These are phyloP conservation scores for Eimeria maxima DNA, from an alignment of 169 alveolate species.

Conservation along the genomic window DNA sequence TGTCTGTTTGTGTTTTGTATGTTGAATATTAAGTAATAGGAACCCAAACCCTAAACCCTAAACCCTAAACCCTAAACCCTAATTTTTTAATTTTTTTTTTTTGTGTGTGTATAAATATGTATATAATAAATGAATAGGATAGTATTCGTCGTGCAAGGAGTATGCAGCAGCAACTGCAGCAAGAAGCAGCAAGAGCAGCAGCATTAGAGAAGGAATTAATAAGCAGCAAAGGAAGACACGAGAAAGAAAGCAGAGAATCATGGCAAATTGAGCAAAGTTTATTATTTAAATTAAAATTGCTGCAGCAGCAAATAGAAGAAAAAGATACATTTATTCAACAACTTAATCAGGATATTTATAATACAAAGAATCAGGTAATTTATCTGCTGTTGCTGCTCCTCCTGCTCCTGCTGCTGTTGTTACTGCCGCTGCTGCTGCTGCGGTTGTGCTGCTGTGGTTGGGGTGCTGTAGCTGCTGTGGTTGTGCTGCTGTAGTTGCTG, in stretches of 20 bases:
- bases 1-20: too few relatives aligned
- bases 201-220: neutral
- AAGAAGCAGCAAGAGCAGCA: neutral
- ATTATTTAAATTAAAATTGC: neutral
- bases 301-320: conserved; percentile 7
- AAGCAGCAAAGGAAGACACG: neutral
- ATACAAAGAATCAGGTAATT: neutral
- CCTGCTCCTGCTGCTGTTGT: neutral
- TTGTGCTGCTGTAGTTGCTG: too few relatives aligned
- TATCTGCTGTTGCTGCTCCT: neutral
- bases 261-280: neutral
- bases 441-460: too few relatives aligned
- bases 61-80: too few relatives aligned
- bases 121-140: too few relatives aligned
- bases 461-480: neutral
- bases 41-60: too few relatives aligned
- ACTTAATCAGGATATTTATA: neutral
- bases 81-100: neutral
- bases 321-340: neutral
- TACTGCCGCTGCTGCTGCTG: conserved; percentile 21
- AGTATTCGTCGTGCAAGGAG: neutral
- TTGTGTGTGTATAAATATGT: too few relatives aligned
- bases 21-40: too few relatives aligned
- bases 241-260: neutral
- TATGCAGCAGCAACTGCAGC: neutral